Base-by-base conservation (phyloP, 1,284 basidiomycete genomes). In the Mycosarcoma maydis region DNA sequence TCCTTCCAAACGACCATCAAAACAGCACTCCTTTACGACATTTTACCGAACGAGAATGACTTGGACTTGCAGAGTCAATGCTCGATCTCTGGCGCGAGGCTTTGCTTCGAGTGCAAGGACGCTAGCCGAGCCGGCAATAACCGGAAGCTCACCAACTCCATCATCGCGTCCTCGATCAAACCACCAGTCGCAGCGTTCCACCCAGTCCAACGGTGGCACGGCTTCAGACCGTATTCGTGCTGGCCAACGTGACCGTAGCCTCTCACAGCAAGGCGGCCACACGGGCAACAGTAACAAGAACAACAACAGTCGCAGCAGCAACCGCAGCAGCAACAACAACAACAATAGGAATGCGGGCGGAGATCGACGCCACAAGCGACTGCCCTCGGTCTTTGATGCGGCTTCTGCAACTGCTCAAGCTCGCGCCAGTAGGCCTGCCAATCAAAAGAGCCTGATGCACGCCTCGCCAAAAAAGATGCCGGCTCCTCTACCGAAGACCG, bases 351-450 rank as follows among this genome's bases (percentile, higher is more conserved):
- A 49, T 14, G 40, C 27, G 7, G 46, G 50, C 33, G 40, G 50
- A n/a, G 61, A 58, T n/a, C 54, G 61, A 32, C 61, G 61, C 46
- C 42, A 42, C 55, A 57, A 54, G 39, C 55, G 61, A 7, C 27
- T 65, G 33, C 55, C 61, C 13, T 65, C 61, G 7, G 61, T 65
- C 6, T 58, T 65, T 24, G 61, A 65, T 20, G 42, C 41, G 2
- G n/a, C 54, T 14, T 54, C 61, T 4, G 40, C 41, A 5, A 38
- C 60, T 16, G 27, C 33, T 19, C 43, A 33, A 1, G 24, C 23
- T 5, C 49, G 54, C 19, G 24, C 47, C 13, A 37, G 22, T 23
- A 23, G 46, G 14, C 46, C 34, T 6, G 14, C 26, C 7, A 19
- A 39, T n/a, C 20, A 54, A 37, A 57, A 57, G 26, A 42, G 46